These are phyloP conservation scores for Moesziomyces sp. DNA, from an alignment of 1,284 basidiomycete genomes.

Conservation along the genomic window DNA sequence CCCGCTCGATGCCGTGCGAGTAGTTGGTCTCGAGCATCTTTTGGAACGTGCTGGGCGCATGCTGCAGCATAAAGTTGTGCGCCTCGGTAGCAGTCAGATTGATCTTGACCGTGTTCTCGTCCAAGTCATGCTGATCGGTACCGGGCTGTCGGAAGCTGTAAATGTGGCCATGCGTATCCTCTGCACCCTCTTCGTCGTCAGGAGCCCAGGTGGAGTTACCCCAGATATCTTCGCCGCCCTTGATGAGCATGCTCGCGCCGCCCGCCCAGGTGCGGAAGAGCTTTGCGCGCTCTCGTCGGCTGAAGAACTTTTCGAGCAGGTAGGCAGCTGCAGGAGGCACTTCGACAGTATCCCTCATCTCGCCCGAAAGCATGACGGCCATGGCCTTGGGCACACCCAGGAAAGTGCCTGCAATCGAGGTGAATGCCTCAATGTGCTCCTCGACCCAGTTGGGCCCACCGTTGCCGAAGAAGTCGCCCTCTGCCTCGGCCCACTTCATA, in stretches of 20 bases:
- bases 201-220: conserved; percentile 73
- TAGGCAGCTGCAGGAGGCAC: conserved; percentile 86
- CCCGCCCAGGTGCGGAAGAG: conserved; percentile 97
- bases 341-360: conserved; percentile 91
- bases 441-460: conserved; percentile 94
- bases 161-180: conserved; percentile 75
- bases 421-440: conserved; percentile 70
- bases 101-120: conserved; percentile 36
- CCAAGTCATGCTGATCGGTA: conserved; percentile 32
- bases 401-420: conserved; percentile 85
- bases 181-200: conserved; percentile 50
- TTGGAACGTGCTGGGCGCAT: conserved; percentile 82
- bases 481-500: conserved; percentile 92
- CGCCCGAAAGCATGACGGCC: conserved; percentile 91
- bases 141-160: conserved; percentile 78
- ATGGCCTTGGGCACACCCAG: conserved; percentile 86
- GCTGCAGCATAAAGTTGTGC: conserved; percentile 82
- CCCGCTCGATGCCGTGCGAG: conserved; percentile 88
- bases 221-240: conserved; percentile 93
- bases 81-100: conserved; percentile 80
- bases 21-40: conserved; percentile 91
- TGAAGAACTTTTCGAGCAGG: conserved; percentile 77
- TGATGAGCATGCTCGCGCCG: conserved; percentile 74
- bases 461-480: conserved; percentile 76
- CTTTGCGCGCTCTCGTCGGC: conserved; percentile 84